Conservation (phyloP, 352 stramenopile genomes). For the Phytophthora kernoviae region DNA sequence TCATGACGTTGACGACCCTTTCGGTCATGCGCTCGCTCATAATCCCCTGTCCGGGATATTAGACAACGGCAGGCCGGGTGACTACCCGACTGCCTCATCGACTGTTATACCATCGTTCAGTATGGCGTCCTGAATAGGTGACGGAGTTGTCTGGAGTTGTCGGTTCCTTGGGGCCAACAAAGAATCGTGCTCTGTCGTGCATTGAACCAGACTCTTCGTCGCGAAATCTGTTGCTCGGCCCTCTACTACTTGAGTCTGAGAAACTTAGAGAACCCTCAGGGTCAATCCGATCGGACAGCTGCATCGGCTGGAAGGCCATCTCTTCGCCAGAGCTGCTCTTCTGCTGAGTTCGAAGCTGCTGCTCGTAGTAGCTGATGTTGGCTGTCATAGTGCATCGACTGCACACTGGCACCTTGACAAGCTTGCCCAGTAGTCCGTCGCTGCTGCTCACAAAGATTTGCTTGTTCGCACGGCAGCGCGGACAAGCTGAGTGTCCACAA, state of each 20-base stretch:
- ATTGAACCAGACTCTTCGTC: slow-evolving; percentile 18
- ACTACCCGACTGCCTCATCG: neutral
- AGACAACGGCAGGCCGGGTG: neutral
- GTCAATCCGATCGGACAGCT: slow-evolving; percentile 26
- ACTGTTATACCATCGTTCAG: slow-evolving; percentile 5
- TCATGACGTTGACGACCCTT: neutral
- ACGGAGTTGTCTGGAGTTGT: slow-evolving; percentile 13
- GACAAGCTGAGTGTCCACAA: slow-evolving; percentile 45
- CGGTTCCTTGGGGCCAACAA: slow-evolving; percentile 13
- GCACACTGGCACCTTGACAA: slow-evolving; percentile 44
- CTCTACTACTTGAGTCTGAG: slow-evolving; percentile 28
- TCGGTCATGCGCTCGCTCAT: too few species aligned
- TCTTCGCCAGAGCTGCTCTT: slow-evolving; percentile 32
- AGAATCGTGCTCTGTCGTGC: slow-evolving; percentile 22
- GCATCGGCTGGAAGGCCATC: slow-evolving; percentile 30
- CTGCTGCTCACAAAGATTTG: slow-evolving; percentile 47
- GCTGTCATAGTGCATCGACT: slow-evolving; percentile 40
- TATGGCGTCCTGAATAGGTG: slow-evolving; percentile 6
- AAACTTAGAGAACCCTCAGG: slow-evolving; percentile 30
- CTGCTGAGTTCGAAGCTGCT: slow-evolving; percentile 29
- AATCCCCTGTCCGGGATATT: neutral
- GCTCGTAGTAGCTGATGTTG: slow-evolving; percentile 43
- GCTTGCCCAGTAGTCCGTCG: slow-evolving; percentile 42
- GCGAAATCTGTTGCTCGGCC: slow-evolving; percentile 14
- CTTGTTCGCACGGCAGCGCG: slow-evolving; percentile 48